Evolutionary conservation across 1,284 basidiomycete genomes (phyloP).

Genomic region (Ustilago xerochloae): DNA sequence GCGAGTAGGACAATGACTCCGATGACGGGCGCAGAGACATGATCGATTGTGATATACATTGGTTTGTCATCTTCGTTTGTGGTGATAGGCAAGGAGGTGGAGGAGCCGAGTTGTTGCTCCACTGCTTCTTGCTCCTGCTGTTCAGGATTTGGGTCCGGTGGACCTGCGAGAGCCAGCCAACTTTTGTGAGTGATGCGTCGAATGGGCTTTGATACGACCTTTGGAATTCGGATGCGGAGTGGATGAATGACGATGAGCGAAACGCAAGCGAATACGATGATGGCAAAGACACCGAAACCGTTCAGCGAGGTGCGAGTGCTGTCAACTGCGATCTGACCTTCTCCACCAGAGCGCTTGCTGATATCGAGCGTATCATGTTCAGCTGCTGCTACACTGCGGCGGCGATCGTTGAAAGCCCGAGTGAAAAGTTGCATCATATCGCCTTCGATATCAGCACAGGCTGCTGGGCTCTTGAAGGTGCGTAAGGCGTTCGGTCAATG

Average conservation of each 20-base stretch:
- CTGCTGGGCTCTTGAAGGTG: too few relatives aligned
- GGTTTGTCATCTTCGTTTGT: not conserved
- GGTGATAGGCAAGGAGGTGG: too few relatives aligned
- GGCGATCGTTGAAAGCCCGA: constrained; percentile 16
- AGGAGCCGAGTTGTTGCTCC: constrained; percentile 11
- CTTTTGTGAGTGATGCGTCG: constrained; percentile 4
- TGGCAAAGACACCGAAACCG: constrained; percentile 65
- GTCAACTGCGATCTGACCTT: constrained; percentile 25
- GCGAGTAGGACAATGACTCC: constrained; percentile 83
- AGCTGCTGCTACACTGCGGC: too few relatives aligned
- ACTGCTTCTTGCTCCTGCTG: constrained; percentile 31
- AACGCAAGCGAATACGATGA: constrained; percentile 64
- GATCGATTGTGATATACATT: constrained; percentile 46
- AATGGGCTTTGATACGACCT: constrained; percentile 13
- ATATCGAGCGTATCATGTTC: too few relatives aligned
- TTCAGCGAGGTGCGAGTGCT: constrained; percentile 52
- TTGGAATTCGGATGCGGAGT: constrained; percentile 53
- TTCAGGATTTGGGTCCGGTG: constrained; percentile 6
- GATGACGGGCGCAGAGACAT: constrained; percentile 74
- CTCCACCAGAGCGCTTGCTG: constrained; percentile 6
- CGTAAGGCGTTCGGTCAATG: too few relatives aligned
- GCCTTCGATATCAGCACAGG: too few relatives aligned
- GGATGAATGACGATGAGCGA: constrained; percentile 64
- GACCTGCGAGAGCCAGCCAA: constrained; percentile 31
- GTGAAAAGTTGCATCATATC: too few relatives aligned